Conservation (phyloP, 192 early-diverging fungal genomes). For the Gigaspora rosea region DNA sequence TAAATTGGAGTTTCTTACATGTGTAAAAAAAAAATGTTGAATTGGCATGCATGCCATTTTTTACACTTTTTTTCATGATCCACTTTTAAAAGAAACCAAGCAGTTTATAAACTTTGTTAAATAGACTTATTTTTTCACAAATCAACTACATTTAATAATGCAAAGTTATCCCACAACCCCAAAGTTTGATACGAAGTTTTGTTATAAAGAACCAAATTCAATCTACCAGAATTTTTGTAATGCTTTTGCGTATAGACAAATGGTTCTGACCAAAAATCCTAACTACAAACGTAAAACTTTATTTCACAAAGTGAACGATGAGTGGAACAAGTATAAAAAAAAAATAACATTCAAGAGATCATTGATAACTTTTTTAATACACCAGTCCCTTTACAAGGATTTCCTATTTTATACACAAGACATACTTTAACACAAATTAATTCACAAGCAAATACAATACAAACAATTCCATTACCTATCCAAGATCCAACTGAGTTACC, state of each 20-base stretch:
- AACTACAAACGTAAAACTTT: not conserved
- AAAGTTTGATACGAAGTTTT: not conserved
- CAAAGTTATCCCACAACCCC: not conserved
- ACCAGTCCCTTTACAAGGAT: not conserved
- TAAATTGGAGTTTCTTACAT: too few species aligned
- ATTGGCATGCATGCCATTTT: too few species aligned
- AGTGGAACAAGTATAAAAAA: slow-evolving; percentile 6
- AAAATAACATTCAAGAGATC: not conserved
- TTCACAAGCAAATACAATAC: not conserved
- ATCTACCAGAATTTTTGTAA: slow-evolving; percentile 1
- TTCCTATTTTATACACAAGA: slow-evolving; percentile 1
- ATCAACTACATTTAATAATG: too few species aligned
- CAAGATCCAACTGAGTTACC: too few species aligned
- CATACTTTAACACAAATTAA: not conserved
- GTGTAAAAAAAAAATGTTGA: too few species aligned
- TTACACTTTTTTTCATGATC: too few species aligned
- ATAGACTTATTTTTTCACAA: too few species aligned
- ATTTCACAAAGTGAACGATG: not conserved
- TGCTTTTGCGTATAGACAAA: slow-evolving; percentile 4
- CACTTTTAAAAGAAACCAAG: too few species aligned
- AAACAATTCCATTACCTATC: too few species aligned
- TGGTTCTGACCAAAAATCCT: not conserved
- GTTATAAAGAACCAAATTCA: not conserved
- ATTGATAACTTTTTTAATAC: not conserved
- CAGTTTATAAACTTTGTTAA: too few species aligned